Base-by-base conservation (phyloP, 1,284 basidiomycete species). In the Coniophora puteana region DNA sequence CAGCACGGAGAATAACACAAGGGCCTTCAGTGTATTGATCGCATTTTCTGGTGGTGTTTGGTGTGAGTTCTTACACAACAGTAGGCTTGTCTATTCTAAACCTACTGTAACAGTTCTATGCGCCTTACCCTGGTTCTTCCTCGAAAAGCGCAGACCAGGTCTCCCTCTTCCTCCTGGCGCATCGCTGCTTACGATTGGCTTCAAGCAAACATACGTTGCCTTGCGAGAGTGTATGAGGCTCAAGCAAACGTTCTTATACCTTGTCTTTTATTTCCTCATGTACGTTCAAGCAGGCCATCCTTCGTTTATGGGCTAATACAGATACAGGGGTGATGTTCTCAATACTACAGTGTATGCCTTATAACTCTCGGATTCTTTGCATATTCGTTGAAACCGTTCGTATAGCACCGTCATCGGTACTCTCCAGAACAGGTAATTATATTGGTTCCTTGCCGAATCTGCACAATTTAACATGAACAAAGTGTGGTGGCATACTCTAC, bases 241-340 rank as follows among this genome's bases (percentile, higher is more conserved):
- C 43, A 88, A 85, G 56, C 86, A 89, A 52, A 89, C 83, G 1
- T 84, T 84, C 53, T 48, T 86, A 32, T 88, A 88, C 52, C 70
- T 89, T 4, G 65, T 84, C 13, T 87, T 87, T 52, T 88, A 84
- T 58, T 88, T 89, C 56, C 63, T 89, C 22, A 84, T 88, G 83
- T 79, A 51, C 42, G 77, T 61, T 3, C n/a, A n/a, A n/a, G n/a
- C 21, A 8, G 17, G 8, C n/a, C 26, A 10, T 27, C n/a, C n/a
- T 10, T 10, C 10, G 29, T 16, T n/a, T 8, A 13, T 20, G n/a
- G 25, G 47, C 23, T 45, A 36, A 25, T 22, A 27, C 36, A 14
- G 14, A 25, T 38, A 10, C 38, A 81, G 77, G 76, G 78, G 79
- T 22, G 84, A 88, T 57, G 81, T 86, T 0, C 62, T 88, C 34